Evolutionary conservation across 228 moss, liverwort and hornwort genomes (phyloP).

Genomic region (Sphagnum magellanicum): DNA sequence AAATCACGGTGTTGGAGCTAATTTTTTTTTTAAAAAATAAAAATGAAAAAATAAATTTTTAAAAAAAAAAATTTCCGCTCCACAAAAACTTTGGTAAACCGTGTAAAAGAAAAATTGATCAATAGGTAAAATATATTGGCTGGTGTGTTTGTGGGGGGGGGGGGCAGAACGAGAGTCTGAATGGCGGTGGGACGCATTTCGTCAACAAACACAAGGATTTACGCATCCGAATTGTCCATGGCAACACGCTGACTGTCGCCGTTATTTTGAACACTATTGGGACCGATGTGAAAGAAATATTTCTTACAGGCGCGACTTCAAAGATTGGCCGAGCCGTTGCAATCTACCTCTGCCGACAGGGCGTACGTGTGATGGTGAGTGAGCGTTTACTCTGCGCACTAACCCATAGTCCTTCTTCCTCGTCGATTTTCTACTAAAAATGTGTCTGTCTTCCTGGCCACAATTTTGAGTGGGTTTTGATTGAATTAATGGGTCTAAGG

Average conservation of each 20-base stretch:
- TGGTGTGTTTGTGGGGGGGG: background rate
- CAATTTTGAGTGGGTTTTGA: no score
- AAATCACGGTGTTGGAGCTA: background rate
- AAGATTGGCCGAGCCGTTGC: constrained; percentile 84
- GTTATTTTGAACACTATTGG: constrained; percentile 73
- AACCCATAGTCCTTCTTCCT: no score
- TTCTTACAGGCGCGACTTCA: constrained; percentile 73
- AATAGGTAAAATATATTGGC: no score
- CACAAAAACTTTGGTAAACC: background rate
- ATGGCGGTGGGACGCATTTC: constrained; percentile 82
- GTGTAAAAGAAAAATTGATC: no score
- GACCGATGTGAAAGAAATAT: constrained; percentile 53
- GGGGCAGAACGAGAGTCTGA: constrained; percentile 82
- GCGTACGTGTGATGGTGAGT: constrained; percentile 72
- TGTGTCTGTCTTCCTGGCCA: no score
- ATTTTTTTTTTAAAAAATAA: background rate
- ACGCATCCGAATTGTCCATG: constrained; percentile 73
- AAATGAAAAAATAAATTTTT: background rate
- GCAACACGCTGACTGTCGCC: constrained; percentile 85
- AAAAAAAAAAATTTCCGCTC: background rate
- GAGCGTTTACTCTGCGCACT: no score
- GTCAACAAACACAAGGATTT: constrained; percentile 55
- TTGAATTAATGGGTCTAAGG: no score
- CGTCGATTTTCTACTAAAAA: no score
- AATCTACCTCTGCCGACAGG: constrained; percentile 54